Evolutionary conservation across 2,329 filamentous ascomycete genomes (phyloP).

Genomic region (Pseudopithomyces maydicus): DNA sequence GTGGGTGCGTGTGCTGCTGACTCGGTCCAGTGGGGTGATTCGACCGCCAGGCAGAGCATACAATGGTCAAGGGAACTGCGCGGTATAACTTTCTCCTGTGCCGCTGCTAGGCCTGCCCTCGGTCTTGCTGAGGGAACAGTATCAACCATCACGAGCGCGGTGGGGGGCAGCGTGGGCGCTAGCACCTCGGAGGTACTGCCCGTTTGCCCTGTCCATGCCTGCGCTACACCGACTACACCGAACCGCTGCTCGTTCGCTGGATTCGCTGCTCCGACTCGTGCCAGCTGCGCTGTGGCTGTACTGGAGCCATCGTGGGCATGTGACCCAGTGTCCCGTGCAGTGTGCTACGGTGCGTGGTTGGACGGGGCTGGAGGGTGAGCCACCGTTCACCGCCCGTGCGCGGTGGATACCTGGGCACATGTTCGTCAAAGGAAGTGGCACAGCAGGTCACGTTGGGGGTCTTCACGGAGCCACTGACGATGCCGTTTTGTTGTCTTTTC

Average conservation of each 20-base stretch:
- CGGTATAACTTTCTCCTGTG: neutral
- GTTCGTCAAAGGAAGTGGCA: neutral
- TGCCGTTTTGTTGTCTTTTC: too few species aligned
- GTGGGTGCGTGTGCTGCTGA: neutral
- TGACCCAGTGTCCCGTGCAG: neutral
- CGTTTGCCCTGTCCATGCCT: neutral
- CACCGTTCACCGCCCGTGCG: neutral
- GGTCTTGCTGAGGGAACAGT: conserved; percentile 3
- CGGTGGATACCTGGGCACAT: neutral
- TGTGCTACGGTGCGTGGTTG: neutral
- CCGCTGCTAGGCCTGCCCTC: neutral
- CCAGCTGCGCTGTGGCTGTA: conserved; percentile 2
- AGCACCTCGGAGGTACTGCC: neutral
- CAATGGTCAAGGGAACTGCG: neutral
- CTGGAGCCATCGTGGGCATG: neutral
- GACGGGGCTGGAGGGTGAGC: neutral
- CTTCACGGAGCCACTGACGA: too few species aligned
- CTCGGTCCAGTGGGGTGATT: neutral
- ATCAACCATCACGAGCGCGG: conserved; percentile 6
- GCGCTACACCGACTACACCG: neutral
- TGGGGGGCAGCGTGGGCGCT: conserved; percentile 2
- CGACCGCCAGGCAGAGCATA: neutral
- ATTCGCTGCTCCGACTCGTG: neutral
- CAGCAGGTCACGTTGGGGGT: neutral
- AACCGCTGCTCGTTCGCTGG: neutral